Conservation (phyloP, 1,284 basidiomycete genomes). For the Anthracocystis setariae region DNA sequence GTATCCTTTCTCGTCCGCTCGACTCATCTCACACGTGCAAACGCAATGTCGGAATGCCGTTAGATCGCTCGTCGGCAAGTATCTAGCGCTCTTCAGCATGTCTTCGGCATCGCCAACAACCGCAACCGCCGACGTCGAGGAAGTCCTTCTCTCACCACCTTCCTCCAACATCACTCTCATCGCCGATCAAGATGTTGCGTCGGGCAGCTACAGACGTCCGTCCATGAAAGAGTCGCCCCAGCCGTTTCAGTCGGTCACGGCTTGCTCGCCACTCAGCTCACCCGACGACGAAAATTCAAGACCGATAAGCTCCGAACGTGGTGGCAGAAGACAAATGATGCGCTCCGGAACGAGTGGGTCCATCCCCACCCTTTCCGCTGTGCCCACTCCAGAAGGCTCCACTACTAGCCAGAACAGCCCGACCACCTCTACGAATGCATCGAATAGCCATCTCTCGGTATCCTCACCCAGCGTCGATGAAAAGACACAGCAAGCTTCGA, state of each 20-base stretch:
- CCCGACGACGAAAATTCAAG: conserved; percentile 14
- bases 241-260: conserved; percentile 27
- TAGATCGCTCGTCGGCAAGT: background rate
- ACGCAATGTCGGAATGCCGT: background rate
- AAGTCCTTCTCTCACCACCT: conserved; percentile 20
- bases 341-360: conserved; percentile 42
- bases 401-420: conserved; percentile 10
- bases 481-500: background rate
- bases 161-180: conserved; percentile 4
- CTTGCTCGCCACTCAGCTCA: conserved; percentile 31
- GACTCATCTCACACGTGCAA: background rate
- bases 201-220: conserved; percentile 27
- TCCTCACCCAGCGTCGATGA: background rate
- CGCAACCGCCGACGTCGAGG: conserved; percentile 9
- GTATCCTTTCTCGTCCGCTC: too few species aligned
- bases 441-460: background rate
- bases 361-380: conserved; percentile 14
- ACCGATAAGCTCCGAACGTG: conserved; percentile 1
- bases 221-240: conserved; percentile 5
- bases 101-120: background rate
- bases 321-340: conserved; percentile 25
- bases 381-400: conserved; percentile 1
- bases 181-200: conserved; percentile 22
- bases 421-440: conserved; percentile 1
- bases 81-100: background rate